Percentiles rank a stretch among this genome's conserved stretches.
phyloP scores from a whole-genome alignment of 441 rosid species.

The Populus hybrid region DNA sequence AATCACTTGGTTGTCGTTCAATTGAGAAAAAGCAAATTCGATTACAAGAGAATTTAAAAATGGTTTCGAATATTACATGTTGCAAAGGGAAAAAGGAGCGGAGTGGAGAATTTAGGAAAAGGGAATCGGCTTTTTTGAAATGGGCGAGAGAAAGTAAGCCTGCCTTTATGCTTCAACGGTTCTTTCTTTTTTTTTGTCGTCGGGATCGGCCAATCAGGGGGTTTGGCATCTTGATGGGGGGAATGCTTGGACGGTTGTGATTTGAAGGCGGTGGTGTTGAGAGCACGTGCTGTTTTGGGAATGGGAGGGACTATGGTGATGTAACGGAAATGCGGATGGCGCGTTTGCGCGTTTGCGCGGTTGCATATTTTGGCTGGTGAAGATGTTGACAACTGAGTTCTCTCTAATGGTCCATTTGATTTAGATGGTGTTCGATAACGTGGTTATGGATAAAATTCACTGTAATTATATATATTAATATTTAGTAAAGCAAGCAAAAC shows the following conservation, averaged over 20 bases:
- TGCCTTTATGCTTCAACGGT: not conserved
- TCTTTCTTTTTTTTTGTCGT: not conserved
- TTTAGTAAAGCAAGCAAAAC: too few species aligned
- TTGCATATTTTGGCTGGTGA: not conserved
- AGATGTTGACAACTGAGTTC: too few species aligned
- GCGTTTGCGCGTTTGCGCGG: not conserved
- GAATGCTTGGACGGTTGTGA: not conserved
- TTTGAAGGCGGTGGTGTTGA: not conserved
- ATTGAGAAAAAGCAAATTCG: not conserved
- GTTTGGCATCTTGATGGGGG: not conserved
- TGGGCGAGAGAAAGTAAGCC: not conserved
- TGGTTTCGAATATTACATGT: conserved; percentile 9
- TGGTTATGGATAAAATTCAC: too few species aligned
- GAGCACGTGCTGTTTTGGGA: not conserved
- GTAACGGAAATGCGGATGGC: not conserved
- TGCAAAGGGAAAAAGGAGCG: not conserved
- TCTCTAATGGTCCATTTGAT: too few species aligned
- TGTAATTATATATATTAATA: too few species aligned
- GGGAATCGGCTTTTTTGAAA: conserved; percentile 17
- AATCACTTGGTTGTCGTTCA: conserved; percentile 10
- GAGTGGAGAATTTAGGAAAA: conserved; percentile 12
- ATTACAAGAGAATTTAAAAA: conserved; percentile 5
- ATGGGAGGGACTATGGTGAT: not conserved
- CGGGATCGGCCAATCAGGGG: not conserved
- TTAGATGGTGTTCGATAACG: too few species aligned